phyloP scores from a whole-genome alignment of 306 rosid genomes.

The Ceratonia siliqua region DNA sequence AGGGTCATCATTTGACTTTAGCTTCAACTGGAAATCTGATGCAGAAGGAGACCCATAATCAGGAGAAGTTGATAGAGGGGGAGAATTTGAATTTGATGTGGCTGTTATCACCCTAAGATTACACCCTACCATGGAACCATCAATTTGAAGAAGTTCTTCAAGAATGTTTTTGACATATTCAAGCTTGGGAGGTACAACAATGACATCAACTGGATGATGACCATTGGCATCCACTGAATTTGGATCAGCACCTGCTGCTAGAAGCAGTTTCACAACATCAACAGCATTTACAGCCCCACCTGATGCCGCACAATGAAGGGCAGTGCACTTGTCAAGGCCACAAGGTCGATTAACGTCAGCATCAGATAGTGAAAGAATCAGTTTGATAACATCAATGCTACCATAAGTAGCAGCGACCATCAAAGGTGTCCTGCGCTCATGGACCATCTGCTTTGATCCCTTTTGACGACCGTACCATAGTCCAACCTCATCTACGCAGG shows the following conservation, averaged over 20 bases:
- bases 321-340: slow-evolving; percentile 83
- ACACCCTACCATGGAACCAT: slow-evolving; percentile 49
- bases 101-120: slow-evolving; percentile 52
- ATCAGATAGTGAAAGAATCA: slow-evolving; percentile 65
- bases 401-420: slow-evolving; percentile 98
- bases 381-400: slow-evolving; percentile 67
- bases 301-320: slow-evolving; percentile 92
- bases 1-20: slow-evolving; percentile 52
- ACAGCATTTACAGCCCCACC: slow-evolving; percentile 84
- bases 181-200: slow-evolving; percentile 68
- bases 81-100: slow-evolving; percentile 49
- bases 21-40: slow-evolving; percentile 56
- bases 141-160: slow-evolving; percentile 67
- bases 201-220: slow-evolving; percentile 64
- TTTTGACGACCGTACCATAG: slow-evolving; percentile 80
- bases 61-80: slow-evolving; percentile 67
- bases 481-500: slow-evolving; percentile 76
- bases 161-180: slow-evolving; percentile 50
- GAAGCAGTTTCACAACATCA: slow-evolving; percentile 69
- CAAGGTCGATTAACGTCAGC: slow-evolving; percentile 61
- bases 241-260: slow-evolving; percentile 83
- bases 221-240: slow-evolving; percentile 75
- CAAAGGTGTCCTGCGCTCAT: slow-evolving; percentile 77
- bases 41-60: slow-evolving; percentile 67
- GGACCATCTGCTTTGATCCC: slow-evolving; percentile 89